phyloP scores from a whole-genome alignment of 176 grass and related monocot species.

The Oryza brachyantha region DNA sequence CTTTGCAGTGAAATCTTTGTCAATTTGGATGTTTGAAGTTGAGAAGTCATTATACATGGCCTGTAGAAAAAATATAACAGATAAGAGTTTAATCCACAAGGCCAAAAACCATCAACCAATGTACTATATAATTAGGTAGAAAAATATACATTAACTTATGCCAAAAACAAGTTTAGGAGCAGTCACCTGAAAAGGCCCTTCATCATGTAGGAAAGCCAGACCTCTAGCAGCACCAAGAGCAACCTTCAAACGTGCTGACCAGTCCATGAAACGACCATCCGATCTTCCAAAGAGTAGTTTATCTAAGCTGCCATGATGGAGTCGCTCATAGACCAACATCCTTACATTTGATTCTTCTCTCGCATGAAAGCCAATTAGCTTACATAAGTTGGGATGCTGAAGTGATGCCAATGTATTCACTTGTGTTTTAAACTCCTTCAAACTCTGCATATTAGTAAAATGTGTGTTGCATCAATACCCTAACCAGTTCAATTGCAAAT shows the following conservation, averaged over 20 bases:
- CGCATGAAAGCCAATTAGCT: constrained; percentile 71
- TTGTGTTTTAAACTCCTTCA: constrained; percentile 85
- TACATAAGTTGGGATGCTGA: constrained; percentile 89
- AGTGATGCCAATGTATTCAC: constrained; percentile 65
- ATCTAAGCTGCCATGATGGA: constrained; percentile 85
- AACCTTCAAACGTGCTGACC: constrained; percentile 85
- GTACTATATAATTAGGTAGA: neutral
- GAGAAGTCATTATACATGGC: constrained; percentile 96
- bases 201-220: constrained; percentile 92
- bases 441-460: constrained; percentile 51
- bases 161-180: neutral
- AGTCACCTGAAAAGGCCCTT: constrained; percentile 97
- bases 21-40: constrained; percentile 84
- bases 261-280: constrained; percentile 86
- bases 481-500: constrained; percentile 6
- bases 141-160: neutral
- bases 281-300: constrained; percentile 69
- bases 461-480: neutral
- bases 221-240: constrained; percentile 79
- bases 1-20: constrained; percentile 96
- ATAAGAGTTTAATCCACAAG: neutral
- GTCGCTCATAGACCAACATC: constrained; percentile 89
- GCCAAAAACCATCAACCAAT: neutral
- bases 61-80: constrained; percentile 35
- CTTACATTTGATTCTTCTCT: constrained; percentile 73